Base-by-base conservation (phyloP, 2,329 filamentous ascomycete species). In the Arthrobotrys pseudoclavata region DNA sequence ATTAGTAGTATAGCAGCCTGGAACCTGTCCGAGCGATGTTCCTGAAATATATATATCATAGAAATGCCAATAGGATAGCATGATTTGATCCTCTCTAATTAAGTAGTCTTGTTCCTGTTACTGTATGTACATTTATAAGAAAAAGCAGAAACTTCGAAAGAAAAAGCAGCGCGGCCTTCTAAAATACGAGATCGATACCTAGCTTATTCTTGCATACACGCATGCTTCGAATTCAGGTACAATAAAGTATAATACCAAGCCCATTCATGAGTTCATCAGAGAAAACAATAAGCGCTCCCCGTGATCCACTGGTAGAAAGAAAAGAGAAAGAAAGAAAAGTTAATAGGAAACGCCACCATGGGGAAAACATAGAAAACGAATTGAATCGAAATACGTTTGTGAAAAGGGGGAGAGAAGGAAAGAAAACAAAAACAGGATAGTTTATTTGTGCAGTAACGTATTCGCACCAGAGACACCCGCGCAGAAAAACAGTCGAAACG, bases 291-390 rank as follows among this genome's bases (percentile, higher is more conserved):
- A 3, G 20, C n/a, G 18, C 42, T 18, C 42, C n/a, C 42, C 42
- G 10, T 47, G n/a, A 3, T 47, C 2, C 42, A 47, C 37, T 40
- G 13, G 7, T 15, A 40, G 6, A 37, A 37, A 12, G 20, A 64
- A 18, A 15, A 3, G 29, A 34, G 50, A 47, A 69, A 69, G 55
- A 29, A 57, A 47, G 40, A 22, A 34, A 64, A 64, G 42, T 20
- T 40, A 37, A 50, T 22, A 79, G 45, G 63, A 66, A 15, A 50
- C 47, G 47, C 47, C 47, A 20, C 42, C 42, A 10, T 6, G n/a
- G 42, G 22, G 26, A 67, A 40, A 40, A 40, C 13, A 40, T 40
- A 15, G 37, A 15, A 3, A 40, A 40, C 10, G 12, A 40, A 40
- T 9, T 40, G 12, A 40, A 40, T 9, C 2, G 55, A 67, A 60